Percentiles rank a stretch among this genome's conserved stretches.
phyloP scores from a whole-genome alignment of 345 rosid genomes.

The Gossypium ekmanianum region DNA sequence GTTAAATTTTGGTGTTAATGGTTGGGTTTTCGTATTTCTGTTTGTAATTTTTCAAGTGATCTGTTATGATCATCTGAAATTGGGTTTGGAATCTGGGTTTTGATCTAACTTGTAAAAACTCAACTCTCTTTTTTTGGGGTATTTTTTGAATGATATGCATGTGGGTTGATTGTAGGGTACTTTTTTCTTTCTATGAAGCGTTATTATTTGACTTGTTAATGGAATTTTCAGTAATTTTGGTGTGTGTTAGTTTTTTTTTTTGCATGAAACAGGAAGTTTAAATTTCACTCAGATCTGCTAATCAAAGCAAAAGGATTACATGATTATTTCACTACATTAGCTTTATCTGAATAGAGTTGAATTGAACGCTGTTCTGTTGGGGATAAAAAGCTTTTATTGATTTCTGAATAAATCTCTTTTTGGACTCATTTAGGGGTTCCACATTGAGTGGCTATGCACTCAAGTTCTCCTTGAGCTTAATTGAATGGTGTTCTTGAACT shows the following conservation, averaged over 20 bases:
- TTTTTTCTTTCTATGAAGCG: neutral
- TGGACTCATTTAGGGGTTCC: neutral
- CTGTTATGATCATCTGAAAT: neutral
- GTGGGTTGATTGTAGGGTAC: neutral
- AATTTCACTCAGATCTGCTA: conserved; percentile 5
- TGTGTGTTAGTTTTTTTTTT: neutral
- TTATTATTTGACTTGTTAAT: neutral
- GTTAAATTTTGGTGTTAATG: neutral
- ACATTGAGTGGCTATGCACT: neutral
- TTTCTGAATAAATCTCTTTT: neutral
- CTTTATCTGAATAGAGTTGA: neutral
- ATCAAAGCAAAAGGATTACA: too few species aligned
- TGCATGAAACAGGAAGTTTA: neutral
- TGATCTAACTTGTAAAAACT: neutral
- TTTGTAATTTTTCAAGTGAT: conserved; percentile 3
- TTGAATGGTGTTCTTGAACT: neutral
- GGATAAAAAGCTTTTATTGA: neutral
- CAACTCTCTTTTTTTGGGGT: neutral
- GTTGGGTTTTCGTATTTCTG: neutral
- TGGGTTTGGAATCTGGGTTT: conserved; percentile 1
- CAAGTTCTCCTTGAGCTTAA: neutral
- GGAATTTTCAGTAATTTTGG: neutral
- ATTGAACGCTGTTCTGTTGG: neutral
- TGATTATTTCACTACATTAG: neutral
- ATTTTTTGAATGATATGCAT: neutral